Percentiles rank a stretch among this genome's conserved stretches.
phyloP scores from a whole-genome alignment of 257 asterid genomes.

The Ehretia macrophylla region DNA sequence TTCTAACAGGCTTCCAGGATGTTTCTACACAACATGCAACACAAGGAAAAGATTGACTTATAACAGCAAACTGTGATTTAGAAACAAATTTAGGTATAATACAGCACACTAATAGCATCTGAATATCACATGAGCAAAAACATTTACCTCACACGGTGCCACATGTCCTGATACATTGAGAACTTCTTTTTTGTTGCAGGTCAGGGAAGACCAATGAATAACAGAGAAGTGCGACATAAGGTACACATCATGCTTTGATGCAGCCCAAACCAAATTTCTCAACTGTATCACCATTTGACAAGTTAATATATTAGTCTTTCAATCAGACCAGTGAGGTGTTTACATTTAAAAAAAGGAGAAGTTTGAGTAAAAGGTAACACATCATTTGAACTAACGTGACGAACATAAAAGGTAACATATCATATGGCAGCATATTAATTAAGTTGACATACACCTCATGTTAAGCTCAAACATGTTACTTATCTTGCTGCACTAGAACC shows the following conservation, averaged over 20 bases:
- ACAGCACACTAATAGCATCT: too few relatives aligned
- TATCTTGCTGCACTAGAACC: too few relatives aligned
- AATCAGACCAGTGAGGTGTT: too few relatives aligned
- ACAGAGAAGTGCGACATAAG: slow-evolving; percentile 64
- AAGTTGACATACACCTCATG: too few relatives aligned
- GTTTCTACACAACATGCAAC: slow-evolving; percentile 42
- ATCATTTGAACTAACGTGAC: too few relatives aligned
- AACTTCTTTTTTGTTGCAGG: slow-evolving; percentile 49
- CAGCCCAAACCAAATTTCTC: slow-evolving; percentile 78
- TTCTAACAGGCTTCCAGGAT: slow-evolving; percentile 74
- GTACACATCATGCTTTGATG: slow-evolving; percentile 77
- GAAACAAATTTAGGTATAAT: background rate
- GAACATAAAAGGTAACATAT: too few relatives aligned
- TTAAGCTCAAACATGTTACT: too few relatives aligned
- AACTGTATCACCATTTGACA: slow-evolving; percentile 34
- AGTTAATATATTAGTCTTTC: background rate
- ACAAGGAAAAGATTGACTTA: background rate
- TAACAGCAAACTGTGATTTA: background rate
- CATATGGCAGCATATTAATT: too few relatives aligned
- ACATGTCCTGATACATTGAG: slow-evolving; percentile 68
- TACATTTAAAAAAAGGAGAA: too few relatives aligned
- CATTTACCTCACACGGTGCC: slow-evolving; percentile 58
- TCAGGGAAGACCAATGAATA: slow-evolving; percentile 68
- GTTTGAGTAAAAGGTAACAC: too few relatives aligned
- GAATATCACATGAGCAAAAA: slow-evolving; percentile 8